Conservation (phyloP, 352 stramenopile genomes). For the Pythium graminicola region DNA sequence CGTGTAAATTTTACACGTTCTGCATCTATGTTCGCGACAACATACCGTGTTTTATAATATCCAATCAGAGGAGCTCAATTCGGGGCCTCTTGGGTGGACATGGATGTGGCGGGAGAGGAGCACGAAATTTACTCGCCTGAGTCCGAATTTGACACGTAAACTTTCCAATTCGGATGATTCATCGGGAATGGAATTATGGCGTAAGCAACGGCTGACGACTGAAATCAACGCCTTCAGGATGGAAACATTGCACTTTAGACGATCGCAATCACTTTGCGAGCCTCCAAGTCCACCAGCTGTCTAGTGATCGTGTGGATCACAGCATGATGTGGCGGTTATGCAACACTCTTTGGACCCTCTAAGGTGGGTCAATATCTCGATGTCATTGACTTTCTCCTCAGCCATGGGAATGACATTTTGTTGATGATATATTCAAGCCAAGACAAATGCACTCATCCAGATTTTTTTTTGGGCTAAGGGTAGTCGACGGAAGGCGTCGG, state of each 20-base stretch:
- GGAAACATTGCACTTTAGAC: conserved; percentile 1
- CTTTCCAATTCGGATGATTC: neutral
- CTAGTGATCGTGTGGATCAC: conserved; percentile 1
- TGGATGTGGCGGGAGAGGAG: neutral
- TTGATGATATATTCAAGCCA: too few species aligned
- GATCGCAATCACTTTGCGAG: neutral
- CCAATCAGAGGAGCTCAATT: neutral
- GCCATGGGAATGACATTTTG: too few species aligned
- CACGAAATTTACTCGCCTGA: conserved; percentile 4
- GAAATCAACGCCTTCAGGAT: neutral
- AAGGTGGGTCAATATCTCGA: too few species aligned
- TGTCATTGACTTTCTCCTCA: too few species aligned
- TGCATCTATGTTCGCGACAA: neutral
- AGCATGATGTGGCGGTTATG: neutral
- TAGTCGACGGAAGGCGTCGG: neutral
- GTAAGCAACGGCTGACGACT: neutral
- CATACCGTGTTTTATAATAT: conserved; percentile 8
- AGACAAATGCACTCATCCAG: neutral
- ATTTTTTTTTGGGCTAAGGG: conserved; percentile 1
- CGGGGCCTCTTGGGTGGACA: neutral
- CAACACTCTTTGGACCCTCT: too few species aligned
- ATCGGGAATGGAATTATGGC: neutral
- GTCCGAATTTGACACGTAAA: conserved; percentile 1
- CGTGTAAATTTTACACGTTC: conserved; percentile 9
- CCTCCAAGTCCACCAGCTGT: neutral